Conservation (phyloP, 345 rosid genomes). For the Eucalyptus tenuipes region DNA sequence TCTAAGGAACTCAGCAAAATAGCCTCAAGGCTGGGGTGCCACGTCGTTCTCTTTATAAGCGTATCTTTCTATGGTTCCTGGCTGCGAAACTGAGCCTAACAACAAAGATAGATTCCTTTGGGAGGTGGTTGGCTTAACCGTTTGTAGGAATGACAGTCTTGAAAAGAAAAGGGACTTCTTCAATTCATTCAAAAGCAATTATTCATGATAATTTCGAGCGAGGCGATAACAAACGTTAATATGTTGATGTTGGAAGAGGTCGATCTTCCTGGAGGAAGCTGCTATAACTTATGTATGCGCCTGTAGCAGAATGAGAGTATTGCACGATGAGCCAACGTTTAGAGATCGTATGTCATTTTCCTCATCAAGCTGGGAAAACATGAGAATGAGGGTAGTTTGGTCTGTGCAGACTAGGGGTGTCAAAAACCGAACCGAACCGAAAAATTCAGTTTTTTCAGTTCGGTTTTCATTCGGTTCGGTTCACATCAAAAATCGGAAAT, state of each 20-base stretch:
- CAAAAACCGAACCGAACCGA: too few relatives aligned
- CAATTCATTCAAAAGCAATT: not conserved
- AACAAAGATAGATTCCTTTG: not conserved
- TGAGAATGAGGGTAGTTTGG: not conserved
- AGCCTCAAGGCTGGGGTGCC: rapidly evolving
- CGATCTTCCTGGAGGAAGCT: not conserved
- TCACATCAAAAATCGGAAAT: too few relatives aligned
- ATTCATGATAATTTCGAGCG: not conserved
- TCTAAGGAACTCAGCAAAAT: not conserved
- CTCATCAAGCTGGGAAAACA: not conserved
- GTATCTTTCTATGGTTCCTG: not conserved
- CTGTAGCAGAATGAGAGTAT: too few relatives aligned
- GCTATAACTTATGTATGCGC: not conserved
- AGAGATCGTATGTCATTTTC: not conserved
- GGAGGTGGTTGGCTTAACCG: not conserved
- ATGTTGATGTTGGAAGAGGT: not conserved
- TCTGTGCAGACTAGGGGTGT: not conserved
- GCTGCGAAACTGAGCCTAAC: not conserved
- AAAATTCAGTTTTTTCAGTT: too few relatives aligned
- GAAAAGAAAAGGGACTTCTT: not conserved
- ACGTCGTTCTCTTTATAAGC: not conserved
- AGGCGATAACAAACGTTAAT: not conserved
- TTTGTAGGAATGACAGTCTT: not conserved
- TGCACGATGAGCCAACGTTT: not conserved
- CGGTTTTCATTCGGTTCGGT: too few relatives aligned